Base-by-base conservation (phyloP, 305 asterid species). In the Fraxinus xanthoxyloides region DNA sequence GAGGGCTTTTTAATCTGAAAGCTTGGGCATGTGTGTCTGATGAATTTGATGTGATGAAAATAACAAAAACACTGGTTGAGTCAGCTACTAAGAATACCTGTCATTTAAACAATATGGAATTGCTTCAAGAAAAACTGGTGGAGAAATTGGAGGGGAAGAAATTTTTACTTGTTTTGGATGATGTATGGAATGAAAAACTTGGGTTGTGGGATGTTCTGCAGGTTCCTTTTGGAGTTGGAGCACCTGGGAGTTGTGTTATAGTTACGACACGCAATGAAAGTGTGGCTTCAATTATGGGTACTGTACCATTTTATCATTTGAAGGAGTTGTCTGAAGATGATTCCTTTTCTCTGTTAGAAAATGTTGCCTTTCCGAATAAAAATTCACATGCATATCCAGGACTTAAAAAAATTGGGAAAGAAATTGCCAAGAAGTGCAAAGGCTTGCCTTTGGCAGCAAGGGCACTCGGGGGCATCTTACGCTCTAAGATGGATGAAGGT, bases 361-460 rank as follows among this genome's bases (percentile, higher is more conserved):
- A 75, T 70, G 77, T 88, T 77, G 88, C 90, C 40, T 63, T 86
- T 67, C 81, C 43, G 70, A 21, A 63, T 65, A 46, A 51, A 38
- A 84, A 56, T 43, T 81, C 34, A 7, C 69, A 59, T 7, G 69
- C 69, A 59, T 21, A 59, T 7, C 69, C 30, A 7, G 15, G 30
- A 7, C 69, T 59, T 59, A 31, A n/a, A 31, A 24, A 9, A 28
- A 77, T 28, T 43, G 67, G 89, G n/a, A 84, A 84, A 78, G 67
- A 40, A 36, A 78, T 87, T 34, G 94, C 93, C 78, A 83, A 31
- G 78, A 92, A 89, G 87, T 92, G 94, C 80, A 78, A 79, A 80
- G 94, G 93, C n/a, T 79, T 89, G 83, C 94, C 97, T 76, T 85
- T 89, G 79, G 94, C 93, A 72, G 94, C 91, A 15, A 88, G 84